A percentile compares a stretch with the other conserved stretches of the same genome.
Evolutionary conservation across 768 basidiomycete genomes (phyloP).

Genomic region (Rickenella mellea): DNA sequence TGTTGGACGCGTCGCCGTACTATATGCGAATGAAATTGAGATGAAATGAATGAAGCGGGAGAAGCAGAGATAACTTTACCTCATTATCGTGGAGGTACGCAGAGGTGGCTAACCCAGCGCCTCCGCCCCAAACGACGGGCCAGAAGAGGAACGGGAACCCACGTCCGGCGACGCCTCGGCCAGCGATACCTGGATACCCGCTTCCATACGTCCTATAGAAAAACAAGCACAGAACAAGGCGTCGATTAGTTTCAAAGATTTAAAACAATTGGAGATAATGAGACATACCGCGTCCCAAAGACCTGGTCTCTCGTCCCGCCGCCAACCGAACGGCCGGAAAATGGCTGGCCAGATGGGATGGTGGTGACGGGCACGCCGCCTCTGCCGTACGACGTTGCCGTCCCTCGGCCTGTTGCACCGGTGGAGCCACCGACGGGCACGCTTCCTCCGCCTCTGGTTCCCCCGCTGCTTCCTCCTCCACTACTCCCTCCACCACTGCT

Average conservation of each 20-base stretch:
- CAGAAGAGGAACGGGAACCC: constrained; percentile 61
- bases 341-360: constrained; percentile 33
- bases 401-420: constrained; percentile 11
- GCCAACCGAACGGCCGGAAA: constrained; percentile 33
- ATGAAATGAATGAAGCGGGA: background rate
- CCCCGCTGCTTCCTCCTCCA: constrained; percentile 3
- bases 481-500: constrained; percentile 6
- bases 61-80: constrained; percentile 18
- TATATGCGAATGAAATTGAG: constrained; percentile 14
- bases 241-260: constrained; percentile 3
- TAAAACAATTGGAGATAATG: too few relatives aligned
- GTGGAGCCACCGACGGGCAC: constrained; percentile 15
- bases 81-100: constrained; percentile 30
- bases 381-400: constrained; percentile 21
- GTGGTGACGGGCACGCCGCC: constrained; percentile 21
- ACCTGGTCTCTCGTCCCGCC: constrained; percentile 39
- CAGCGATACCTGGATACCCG: constrained; percentile 44
- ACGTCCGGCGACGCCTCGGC: constrained; percentile 35
- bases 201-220: constrained; percentile 44
- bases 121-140: constrained; percentile 45
- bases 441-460: background rate
- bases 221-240: background rate
- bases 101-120: constrained; percentile 15
- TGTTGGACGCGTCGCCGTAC: constrained; percentile 37
- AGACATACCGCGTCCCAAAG: constrained; percentile 31